These are phyloP conservation scores for Knoxia roxburghii DNA, from an alignment of 257 asterid species.

Conservation along the genomic window DNA sequence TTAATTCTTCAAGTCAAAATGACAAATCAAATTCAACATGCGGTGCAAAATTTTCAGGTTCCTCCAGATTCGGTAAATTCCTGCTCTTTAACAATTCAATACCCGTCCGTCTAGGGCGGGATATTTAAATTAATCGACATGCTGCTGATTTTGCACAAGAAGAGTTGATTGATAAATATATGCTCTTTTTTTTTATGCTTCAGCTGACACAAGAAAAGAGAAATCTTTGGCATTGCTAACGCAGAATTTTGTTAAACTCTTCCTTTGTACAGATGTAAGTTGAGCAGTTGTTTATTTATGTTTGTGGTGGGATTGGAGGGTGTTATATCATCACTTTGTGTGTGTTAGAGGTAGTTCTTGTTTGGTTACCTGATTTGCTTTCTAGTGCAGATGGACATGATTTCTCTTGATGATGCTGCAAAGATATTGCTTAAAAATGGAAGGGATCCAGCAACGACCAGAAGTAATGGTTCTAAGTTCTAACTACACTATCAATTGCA, in stretches of 20 bases:
- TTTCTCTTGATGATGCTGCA: constrained; percentile 96
- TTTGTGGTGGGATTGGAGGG: background rate
- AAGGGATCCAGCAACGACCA: constrained; percentile 72
- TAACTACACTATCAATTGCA: background rate
- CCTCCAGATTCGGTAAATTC: constrained; percentile 41
- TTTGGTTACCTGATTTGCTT: constrained; percentile 4
- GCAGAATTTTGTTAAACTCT: constrained; percentile 87
- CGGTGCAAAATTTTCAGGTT: constrained; percentile 27
- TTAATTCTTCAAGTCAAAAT: constrained; percentile 38
- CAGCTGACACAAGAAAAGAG: constrained; percentile 79
- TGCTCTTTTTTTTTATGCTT: background rate
- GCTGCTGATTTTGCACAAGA: background rate
- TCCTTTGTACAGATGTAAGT: constrained; percentile 85
- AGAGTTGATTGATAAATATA: background rate
- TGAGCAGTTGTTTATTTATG: background rate
- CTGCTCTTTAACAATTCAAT: background rate
- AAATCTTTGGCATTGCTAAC: constrained; percentile 96
- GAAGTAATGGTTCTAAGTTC: constrained; percentile 48
- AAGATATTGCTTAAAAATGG: constrained; percentile 85
- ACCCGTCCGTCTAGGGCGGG: background rate
- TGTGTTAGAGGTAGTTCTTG: background rate
- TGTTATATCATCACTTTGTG: background rate
- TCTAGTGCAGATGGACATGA: constrained; percentile 62
- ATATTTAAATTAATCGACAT: background rate
- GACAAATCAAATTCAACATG: constrained; percentile 45